Evolutionary conservation across 805 yeast species (phyloP).

Genomic region (Kockiozyma suomiensis): DNA sequence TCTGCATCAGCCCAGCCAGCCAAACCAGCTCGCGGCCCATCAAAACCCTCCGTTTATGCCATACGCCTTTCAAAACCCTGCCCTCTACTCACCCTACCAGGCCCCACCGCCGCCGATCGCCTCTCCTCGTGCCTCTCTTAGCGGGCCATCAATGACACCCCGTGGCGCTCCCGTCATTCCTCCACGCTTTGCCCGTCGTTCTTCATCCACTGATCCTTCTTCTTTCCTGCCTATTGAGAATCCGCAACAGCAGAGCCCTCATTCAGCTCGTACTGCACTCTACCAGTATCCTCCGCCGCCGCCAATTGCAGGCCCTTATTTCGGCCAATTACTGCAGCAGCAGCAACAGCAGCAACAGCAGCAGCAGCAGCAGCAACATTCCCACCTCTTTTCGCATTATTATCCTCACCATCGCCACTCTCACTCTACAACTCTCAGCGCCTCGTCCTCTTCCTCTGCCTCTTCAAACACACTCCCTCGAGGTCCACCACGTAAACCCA

Average conservation of each 20-base stretch:
- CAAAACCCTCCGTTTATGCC: background rate
- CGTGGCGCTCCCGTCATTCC: background rate
- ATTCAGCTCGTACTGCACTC: background rate
- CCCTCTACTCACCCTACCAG: background rate
- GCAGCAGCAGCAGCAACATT: constrained; percentile 9
- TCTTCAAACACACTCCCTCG: constrained; percentile 33
- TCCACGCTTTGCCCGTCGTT: constrained; percentile 12
- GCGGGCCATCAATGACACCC: constrained; percentile 4
- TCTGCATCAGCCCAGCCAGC: background rate
- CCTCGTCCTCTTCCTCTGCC: background rate
- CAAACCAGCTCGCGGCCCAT: background rate
- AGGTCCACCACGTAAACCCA: constrained; percentile 50
- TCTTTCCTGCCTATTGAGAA: constrained; percentile 1
- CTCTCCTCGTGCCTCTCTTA: constrained; percentile 1
- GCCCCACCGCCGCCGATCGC: constrained; percentile 7
- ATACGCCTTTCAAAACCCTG: background rate
- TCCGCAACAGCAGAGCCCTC: background rate
- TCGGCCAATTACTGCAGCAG: background rate
- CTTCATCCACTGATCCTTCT: background rate
- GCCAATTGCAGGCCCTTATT: background rate
- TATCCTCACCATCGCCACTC: constrained; percentile 9
- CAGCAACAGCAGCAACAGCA: constrained; percentile 2
- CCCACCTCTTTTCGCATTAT: constrained; percentile 1
- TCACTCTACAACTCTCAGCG: background rate
- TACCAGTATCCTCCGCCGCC: constrained; percentile 5